Base-by-base conservation (phyloP, 805 yeast species). In the Candida manassasensis region DNA sequence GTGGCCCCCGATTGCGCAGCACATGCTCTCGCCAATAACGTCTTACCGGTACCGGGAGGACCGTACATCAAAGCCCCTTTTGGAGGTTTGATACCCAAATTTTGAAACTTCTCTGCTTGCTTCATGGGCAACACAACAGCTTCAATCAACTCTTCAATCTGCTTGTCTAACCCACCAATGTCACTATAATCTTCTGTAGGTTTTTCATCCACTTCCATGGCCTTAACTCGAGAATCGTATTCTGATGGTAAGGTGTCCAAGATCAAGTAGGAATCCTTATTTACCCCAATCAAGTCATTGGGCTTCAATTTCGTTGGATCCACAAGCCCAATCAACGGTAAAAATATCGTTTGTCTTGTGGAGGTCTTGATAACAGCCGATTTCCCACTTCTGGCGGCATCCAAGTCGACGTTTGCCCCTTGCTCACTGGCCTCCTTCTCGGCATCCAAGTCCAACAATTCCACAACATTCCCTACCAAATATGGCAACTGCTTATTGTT, bases 161-260 rank as follows among this genome's bases (percentile, higher is more conserved):
- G 99, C 64, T 93, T 93, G 62, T 90, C 97, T 50, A 93, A 72
- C 8, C 99, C 99, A 55, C 99, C 99, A 49, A 93, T 94, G 59
- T 93, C 98, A 1, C 94, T 81, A 56, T 93, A 93, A 8, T 96
- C 87, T 60, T 93, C 98, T 2, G 95, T 84, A 40, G 99, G 99
- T 57, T 90, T 89, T 65, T 93, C 98, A 58, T 93, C 99, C 34
- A 93, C 98, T 61, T 93, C 98, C 99, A 93, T 86, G 9, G 97
- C 97, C 66, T 93, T 93, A 35, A 93, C 99, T 51, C 98, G 77
- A 37, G 95, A 84, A 61, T 93, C 99, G 57, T 93, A 93, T 63
- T 93, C 98, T 2, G 96, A 88, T 8, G 98, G 98, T 46, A 93
- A 71, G 6, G 95, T 88, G 63, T 93, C 98, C 49, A 93, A 72